Conservation (phyloP, 208 protist genomes). For the Leishmania guyanensis region DNA sequence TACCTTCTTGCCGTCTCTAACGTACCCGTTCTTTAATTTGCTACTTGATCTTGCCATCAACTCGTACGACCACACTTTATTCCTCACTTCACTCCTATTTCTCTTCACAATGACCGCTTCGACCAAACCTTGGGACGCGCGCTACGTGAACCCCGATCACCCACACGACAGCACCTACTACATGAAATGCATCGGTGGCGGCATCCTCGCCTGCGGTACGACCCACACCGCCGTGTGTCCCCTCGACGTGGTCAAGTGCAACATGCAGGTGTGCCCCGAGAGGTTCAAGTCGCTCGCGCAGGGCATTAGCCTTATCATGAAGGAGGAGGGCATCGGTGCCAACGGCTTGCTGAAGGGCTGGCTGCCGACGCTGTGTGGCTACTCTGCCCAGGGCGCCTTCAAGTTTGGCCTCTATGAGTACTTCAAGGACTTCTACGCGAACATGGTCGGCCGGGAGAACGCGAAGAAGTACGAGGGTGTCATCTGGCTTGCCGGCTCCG, state of each 20-base stretch:
- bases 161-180: constrained; percentile 91
- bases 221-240: constrained; percentile 95
- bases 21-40: no score
- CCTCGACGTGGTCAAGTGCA: constrained; percentile 97
- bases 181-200: constrained; percentile 92
- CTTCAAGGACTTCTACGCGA: constrained; percentile 93
- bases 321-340: constrained; percentile 74
- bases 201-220: constrained; percentile 93
- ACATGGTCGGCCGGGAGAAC: constrained; percentile 88
- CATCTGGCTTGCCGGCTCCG: constrained; percentile 92
- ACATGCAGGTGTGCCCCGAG: constrained; percentile 93
- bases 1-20: no score
- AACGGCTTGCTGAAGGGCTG: constrained; percentile 89
- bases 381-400: constrained; percentile 91
- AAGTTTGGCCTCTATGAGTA: constrained; percentile 97
- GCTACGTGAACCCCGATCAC: constrained; percentile 64
- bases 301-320: constrained; percentile 64
- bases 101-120: no score
- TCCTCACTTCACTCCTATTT: no score
- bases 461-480: constrained; percentile 64
- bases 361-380: constrained; percentile 92
- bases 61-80: no score
- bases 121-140: constrained; percentile 67
- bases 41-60: no score
- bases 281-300: constrained; percentile 83